Evolutionary conservation across 805 yeast genomes (phyloP).

Genomic region (Candida hungchunana): DNA sequence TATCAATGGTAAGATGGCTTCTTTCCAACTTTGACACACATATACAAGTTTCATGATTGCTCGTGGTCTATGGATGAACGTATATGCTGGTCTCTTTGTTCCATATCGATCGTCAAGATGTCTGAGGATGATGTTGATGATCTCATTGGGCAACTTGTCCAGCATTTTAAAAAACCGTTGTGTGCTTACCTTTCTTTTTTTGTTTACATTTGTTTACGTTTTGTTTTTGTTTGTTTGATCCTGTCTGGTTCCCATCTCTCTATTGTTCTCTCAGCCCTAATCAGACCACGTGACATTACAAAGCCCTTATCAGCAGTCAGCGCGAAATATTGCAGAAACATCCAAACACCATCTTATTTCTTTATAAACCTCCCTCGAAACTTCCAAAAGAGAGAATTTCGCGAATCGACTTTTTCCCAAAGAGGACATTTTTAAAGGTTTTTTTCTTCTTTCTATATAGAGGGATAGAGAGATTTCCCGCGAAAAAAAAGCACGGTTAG

Average conservation of each 20-base stretch:
- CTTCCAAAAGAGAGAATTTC: too few species aligned
- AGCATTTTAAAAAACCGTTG: too few species aligned
- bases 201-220: too few species aligned
- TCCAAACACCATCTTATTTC: constrained; percentile 5
- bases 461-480: too few species aligned
- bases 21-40: constrained; percentile 13
- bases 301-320: constrained; percentile 8
- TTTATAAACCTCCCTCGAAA: not conserved
- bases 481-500: too few species aligned
- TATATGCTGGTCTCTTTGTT: constrained; percentile 10
- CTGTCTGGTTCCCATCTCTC: too few species aligned
- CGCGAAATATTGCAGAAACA: too few species aligned
- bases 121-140: constrained; percentile 4
- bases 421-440: not conserved
- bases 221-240: too few species aligned
- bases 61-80: constrained; percentile 9
- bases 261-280: too few species aligned
- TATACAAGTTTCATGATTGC: constrained; percentile 7
- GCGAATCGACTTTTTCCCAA: too few species aligned
- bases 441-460: too few species aligned
- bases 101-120: constrained; percentile 2
- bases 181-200: too few species aligned
- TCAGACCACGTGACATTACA: constrained; percentile 2
- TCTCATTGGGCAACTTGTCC: constrained; percentile 15
- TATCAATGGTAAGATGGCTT: constrained; percentile 5